Conservation (phyloP, 768 basidiomycete genomes). For the Punctularia strigosozonata region DNA sequence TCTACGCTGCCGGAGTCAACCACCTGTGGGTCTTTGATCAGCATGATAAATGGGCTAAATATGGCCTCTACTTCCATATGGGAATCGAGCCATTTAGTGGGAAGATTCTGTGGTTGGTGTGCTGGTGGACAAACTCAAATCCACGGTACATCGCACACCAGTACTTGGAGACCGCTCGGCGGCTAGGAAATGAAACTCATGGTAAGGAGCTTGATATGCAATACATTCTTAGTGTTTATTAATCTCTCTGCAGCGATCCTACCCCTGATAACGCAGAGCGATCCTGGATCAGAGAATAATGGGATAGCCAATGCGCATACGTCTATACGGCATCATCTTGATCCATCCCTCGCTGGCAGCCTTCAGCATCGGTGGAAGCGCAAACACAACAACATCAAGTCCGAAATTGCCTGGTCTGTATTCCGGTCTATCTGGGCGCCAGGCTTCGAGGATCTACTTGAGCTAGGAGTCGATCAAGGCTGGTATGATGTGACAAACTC, state of each 20-base stretch:
- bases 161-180: conserved; percentile 3
- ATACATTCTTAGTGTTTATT: too few relatives aligned
- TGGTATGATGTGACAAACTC: neutral
- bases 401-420: conserved; percentile 14
- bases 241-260: too few relatives aligned
- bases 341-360: conserved; percentile 23
- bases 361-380: conserved; percentile 29
- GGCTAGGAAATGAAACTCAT: too few relatives aligned
- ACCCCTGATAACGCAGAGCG: conserved; percentile 30
- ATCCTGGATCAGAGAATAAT: conserved; percentile 31
- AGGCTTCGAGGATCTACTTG: conserved; percentile 9
- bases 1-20: conserved; percentile 10
- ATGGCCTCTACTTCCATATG: conserved; percentile 9
- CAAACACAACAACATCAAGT: conserved; percentile 13
- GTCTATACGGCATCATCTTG: conserved; percentile 22
- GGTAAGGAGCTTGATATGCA: too few relatives aligned
- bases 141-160: conserved; percentile 5
- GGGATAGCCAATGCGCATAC: conserved; percentile 35
- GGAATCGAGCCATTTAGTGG: conserved; percentile 6
- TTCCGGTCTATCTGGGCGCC: conserved; percentile 6
- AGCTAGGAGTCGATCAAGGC: conserved; percentile 4
- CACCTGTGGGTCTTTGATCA: conserved; percentile 13
- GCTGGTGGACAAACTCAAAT: conserved; percentile 13
- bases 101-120: conserved; percentile 8
- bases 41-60: conserved; percentile 12